Evolutionary conservation across 257 asterid genomes (phyloP).

Genomic region (Petrea volubilis): DNA sequence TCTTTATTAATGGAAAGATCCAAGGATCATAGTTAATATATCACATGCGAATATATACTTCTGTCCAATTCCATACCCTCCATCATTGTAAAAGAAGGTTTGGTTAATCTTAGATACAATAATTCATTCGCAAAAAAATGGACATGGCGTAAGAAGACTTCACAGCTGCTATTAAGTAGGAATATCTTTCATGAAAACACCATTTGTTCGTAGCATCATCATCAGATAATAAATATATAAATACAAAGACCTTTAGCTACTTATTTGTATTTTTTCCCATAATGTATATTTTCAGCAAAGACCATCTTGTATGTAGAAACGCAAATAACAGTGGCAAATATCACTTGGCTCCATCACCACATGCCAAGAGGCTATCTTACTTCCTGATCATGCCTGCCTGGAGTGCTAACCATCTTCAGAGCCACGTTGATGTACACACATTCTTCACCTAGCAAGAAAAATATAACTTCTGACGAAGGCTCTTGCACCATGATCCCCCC

Average conservation of each 20-base stretch:
- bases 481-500: neutral
- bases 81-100: too few relatives aligned
- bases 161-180: too few relatives aligned
- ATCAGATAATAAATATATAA: neutral
- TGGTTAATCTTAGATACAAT: too few relatives aligned
- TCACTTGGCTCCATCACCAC: neutral
- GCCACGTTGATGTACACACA: neutral
- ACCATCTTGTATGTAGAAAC: neutral
- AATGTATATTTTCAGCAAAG: neutral
- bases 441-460: constrained; percentile 12
- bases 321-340: neutral
- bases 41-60: too few relatives aligned
- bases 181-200: too few relatives aligned
- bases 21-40: too few relatives aligned
- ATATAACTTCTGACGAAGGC: neutral
- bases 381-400: neutral
- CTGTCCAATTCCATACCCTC: too few relatives aligned
- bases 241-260: neutral
- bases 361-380: neutral
- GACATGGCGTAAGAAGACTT: too few relatives aligned
- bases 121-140: too few relatives aligned
- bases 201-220: too few relatives aligned
- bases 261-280: neutral
- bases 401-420: too few relatives aligned
- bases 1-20: too few relatives aligned